phyloP scores from a whole-genome alignment of 2,329 filamentous ascomycete genomes.

The Fusarium anguioides region DNA sequence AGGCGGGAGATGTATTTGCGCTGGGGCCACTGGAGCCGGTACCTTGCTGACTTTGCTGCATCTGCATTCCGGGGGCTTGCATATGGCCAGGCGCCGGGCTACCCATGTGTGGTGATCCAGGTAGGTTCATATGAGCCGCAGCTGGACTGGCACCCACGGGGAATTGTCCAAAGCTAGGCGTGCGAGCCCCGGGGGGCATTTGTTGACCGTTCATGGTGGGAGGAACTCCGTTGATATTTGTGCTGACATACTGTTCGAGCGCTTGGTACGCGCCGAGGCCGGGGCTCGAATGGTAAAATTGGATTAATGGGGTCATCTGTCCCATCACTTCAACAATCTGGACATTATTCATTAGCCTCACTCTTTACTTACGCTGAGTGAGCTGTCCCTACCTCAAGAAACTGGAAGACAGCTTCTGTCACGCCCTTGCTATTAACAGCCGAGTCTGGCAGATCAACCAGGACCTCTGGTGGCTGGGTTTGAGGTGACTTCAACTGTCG shows the following conservation, averaged over 20 bases:
- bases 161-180: conserved; percentile 68
- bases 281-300: conserved; percentile 66
- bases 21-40: conserved; percentile 74
- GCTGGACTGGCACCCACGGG: conserved; percentile 70
- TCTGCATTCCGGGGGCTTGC: conserved; percentile 73
- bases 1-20: conserved; percentile 73
- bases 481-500: conserved; percentile 70
- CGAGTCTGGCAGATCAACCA: conserved; percentile 68
- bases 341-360: conserved; percentile 38
- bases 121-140: conserved; percentile 68
- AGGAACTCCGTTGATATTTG: conserved; percentile 55
- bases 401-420: conserved; percentile 70
- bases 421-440: conserved; percentile 69
- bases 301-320: conserved; percentile 73
- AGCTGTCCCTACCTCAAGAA: conserved; percentile 66
- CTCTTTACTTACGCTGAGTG: conserved; percentile 32
- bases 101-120: conserved; percentile 69
- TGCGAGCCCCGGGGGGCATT: conserved; percentile 62
- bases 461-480: conserved; percentile 66
- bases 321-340: conserved; percentile 74
- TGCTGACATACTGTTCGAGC: conserved; percentile 68
- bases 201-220: conserved; percentile 61
- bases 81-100: conserved; percentile 72
- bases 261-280: conserved; percentile 67
- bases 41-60: conserved; percentile 75